Evolutionary conservation across 441 rosid genomes (phyloP).

Genomic region (Arabidopsis hybrid): DNA sequence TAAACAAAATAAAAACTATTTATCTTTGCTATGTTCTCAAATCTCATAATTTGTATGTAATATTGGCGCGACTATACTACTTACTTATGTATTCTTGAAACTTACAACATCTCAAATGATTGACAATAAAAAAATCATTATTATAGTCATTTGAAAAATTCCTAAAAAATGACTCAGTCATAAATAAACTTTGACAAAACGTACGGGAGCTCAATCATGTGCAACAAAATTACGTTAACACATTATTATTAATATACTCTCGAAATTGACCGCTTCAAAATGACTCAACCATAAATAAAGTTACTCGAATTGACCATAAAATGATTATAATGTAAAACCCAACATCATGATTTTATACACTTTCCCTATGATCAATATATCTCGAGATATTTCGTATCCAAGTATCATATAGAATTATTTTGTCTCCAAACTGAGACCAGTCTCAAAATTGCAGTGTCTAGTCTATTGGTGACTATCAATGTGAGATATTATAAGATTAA

Average conservation of each 20-base stretch:
- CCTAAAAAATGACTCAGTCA: neutral
- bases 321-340: neutral
- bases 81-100: neutral
- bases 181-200: conserved; percentile 7
- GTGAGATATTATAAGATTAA: neutral
- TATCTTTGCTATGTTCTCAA: neutral
- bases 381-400: neutral
- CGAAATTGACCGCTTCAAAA: neutral
- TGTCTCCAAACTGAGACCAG: neutral
- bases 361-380: neutral
- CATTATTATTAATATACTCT: neutral
- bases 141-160: neutral
- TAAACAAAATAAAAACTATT: no score
- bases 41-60: neutral
- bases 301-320: neutral
- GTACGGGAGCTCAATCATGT: neutral
- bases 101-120: neutral
- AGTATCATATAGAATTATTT: neutral
- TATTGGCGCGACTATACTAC: conserved; percentile 3
- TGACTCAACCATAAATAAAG: neutral
- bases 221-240: neutral
- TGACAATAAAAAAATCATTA: neutral
- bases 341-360: neutral
- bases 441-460: neutral
- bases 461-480: neutral